Conservation (phyloP, 2,329 filamentous ascomycete species). For the Tetracladium maxilliforme region DNA sequence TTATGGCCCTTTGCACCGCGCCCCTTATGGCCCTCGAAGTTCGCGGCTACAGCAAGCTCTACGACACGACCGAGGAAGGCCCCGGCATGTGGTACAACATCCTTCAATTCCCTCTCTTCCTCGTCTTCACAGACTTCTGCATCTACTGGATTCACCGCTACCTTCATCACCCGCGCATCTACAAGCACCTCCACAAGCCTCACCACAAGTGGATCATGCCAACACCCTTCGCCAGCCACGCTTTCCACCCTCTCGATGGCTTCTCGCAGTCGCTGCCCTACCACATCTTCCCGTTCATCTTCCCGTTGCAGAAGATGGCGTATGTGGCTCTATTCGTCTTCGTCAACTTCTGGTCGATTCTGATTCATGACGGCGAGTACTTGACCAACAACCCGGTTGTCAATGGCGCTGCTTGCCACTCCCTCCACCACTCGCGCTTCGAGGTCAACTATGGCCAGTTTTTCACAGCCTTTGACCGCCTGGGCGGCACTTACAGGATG, state of each 20-base stretch:
- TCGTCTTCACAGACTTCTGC: conserved; percentile 75
- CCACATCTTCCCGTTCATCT: conserved; percentile 83
- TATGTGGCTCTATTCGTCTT: conserved; percentile 79
- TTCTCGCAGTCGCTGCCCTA: conserved; percentile 82
- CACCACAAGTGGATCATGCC: conserved; percentile 99
- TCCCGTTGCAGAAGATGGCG: conserved; percentile 82
- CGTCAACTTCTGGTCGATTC: conserved; percentile 93
- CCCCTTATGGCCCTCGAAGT: conserved; percentile 75
- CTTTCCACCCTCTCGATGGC: conserved; percentile 89
- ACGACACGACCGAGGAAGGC: conserved; percentile 63
- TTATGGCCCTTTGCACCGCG: conserved; percentile 70
- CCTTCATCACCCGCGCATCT: conserved; percentile 65
- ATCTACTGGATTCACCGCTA: conserved; percentile 89
- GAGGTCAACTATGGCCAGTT: conserved; percentile 94
- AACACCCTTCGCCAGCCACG: conserved; percentile 80
- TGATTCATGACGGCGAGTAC: conserved; percentile 95
- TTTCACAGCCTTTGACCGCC: conserved; percentile 79
- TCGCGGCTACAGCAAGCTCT: conserved; percentile 73
- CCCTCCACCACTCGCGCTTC: conserved; percentile 77
- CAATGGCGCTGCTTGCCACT: conserved; percentile 91
- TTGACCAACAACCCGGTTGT: conserved; percentile 79
- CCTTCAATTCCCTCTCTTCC: conserved; percentile 75
- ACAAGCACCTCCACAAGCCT: conserved; percentile 87
- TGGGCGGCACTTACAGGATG: conserved; percentile 75
- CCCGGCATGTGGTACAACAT: conserved; percentile 67